Evolutionary conservation across 106 monocot genomes (phyloP).

Genomic region (Narthecium ossifragum): DNA sequence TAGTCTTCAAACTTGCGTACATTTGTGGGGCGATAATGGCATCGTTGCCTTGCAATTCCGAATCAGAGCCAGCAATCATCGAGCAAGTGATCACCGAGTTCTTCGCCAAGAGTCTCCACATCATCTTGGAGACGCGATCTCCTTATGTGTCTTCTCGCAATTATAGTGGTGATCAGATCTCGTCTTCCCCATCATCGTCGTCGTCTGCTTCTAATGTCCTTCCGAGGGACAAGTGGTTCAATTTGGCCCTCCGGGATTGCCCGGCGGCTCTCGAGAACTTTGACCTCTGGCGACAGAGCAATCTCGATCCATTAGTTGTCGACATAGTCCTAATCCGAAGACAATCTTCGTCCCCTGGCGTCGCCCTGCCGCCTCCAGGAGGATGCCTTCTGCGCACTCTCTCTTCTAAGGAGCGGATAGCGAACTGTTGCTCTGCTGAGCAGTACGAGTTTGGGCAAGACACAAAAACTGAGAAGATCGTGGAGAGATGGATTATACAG

Average conservation of each 20-base stretch:
- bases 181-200: constrained; percentile 28
- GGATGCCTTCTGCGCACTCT: constrained; percentile 3
- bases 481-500: constrained; percentile 63
- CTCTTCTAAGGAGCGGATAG: background rate
- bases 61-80: constrained; percentile 38
- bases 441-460: constrained; percentile 9
- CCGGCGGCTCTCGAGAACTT: constrained; percentile 61
- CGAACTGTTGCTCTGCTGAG: background rate
- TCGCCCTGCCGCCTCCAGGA: background rate
- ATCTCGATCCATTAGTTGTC: constrained; percentile 63
- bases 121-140: constrained; percentile 63
- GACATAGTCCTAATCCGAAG: constrained; percentile 35
- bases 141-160: constrained; percentile 65
- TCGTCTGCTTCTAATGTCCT: constrained; percentile 29
- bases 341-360: background rate
- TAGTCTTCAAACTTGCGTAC: background rate
- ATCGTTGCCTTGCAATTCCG: constrained; percentile 21
- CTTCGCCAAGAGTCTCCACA: constrained; percentile 64
- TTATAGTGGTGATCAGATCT: constrained; percentile 24
- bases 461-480: constrained; percentile 26
- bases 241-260: constrained; percentile 50
- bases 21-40: constrained; percentile 8
- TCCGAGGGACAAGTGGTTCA: constrained; percentile 68
- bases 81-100: constrained; percentile 83
- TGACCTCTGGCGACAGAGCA: constrained; percentile 61